These are phyloP conservation scores for Fusarium luffae DNA, from an alignment of 2,329 filamentous ascomycete genomes.

Conservation along the genomic window DNA sequence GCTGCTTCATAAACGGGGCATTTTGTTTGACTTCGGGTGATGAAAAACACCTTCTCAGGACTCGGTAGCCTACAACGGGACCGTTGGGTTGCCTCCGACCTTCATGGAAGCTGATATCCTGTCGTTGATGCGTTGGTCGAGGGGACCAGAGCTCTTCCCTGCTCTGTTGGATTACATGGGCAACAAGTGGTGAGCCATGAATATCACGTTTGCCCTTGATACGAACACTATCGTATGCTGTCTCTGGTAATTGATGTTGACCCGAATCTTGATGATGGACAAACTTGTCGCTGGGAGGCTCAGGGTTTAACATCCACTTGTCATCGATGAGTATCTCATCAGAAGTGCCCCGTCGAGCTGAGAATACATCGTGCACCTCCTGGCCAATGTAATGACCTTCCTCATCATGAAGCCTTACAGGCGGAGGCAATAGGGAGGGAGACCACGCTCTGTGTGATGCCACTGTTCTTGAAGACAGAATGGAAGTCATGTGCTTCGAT, in stretches of 20 bases:
- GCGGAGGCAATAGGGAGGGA: neutral
- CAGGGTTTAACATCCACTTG: no score
- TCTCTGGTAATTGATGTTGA: no score
- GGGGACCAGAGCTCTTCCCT: neutral
- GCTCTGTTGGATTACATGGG: neutral
- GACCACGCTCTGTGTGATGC: neutral
- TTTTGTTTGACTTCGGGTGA: no score
- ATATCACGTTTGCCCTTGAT: neutral
- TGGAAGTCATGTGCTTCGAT: neutral
- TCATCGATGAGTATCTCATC: no score
- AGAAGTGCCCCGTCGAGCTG: no score
- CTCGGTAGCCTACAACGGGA: neutral
- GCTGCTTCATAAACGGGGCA: rapidly evolving
- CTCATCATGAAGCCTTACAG: neutral
- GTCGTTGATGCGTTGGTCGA: neutral
- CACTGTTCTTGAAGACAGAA: neutral
- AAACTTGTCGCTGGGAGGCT: no score
- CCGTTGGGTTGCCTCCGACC: neutral
- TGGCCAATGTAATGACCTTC: neutral
- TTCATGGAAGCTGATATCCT: neutral
- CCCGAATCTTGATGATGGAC: no score
- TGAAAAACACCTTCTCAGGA: neutral
- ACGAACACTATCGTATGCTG: no score
- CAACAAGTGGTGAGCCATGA: neutral
- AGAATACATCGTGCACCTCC: no score